Evolutionary conservation across 208 protist species (phyloP), one percentile per base, ranked within the genome.

Genomic region (Leptomonas pyrrhocoris): DNA sequence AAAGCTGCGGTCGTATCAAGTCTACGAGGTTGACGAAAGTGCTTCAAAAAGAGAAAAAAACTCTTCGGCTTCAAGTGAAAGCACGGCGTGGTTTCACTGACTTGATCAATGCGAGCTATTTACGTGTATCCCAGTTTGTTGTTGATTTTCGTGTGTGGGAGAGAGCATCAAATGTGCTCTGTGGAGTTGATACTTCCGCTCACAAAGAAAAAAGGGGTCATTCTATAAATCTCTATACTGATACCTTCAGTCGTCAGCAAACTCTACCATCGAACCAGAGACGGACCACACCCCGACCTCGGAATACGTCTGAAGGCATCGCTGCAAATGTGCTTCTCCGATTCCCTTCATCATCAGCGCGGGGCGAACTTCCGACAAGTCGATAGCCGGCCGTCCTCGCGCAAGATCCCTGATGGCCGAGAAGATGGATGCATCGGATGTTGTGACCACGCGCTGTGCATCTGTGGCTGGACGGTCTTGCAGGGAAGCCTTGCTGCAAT

Each of bases 401-500:
- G 90, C 86, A n/a, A 95, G 61, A 38, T 95, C 90, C 53, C 91
- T 93, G 38, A 95, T 89, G 11, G 79, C 79, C 12, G 90, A 87
- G 61, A 93, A 95, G 48, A 95, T 92, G 40, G 82, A 80, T 28
- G 87, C 90, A 60, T 93, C 87, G 5, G 90, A 93, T 42, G 87
- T 93, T 45, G 87, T 91, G 18, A 93, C 76, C 27, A 51, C 63
- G 15, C 87, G 77, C 28, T 81, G 74, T 13, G 53, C 72, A 69
- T 84, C 82, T 42, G 79, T 74, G 5, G 74, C 72, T 1, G 82
- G 80, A 42, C 79, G 46, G 57, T 92, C 84, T 53, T 95, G 84
- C 12, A 95, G 74, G 25, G 87, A 93, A 19, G 88, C 88, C 68
- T 95, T 95, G 83, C 86, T 92, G 60, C 88, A 94, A 58, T 96